These are phyloP conservation scores for Paramecium sexaurelia DNA, from an alignment of 73 alveolate genomes.

Conservation along the genomic window DNA sequence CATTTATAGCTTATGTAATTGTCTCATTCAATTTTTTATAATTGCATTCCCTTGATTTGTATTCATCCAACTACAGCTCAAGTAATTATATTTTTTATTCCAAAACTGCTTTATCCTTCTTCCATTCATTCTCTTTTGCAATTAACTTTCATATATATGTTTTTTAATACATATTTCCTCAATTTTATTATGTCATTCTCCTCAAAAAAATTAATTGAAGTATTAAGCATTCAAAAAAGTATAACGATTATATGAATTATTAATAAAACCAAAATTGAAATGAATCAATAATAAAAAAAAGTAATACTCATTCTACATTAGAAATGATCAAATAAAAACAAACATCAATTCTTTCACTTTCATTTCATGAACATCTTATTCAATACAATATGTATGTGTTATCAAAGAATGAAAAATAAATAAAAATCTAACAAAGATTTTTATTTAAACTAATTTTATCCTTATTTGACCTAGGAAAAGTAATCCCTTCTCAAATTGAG, in stretches of 20 bases:
- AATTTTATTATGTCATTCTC: conserved; percentile 12
- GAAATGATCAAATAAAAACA: no score
- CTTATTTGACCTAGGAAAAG: no score
- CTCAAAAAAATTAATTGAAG: conserved; percentile 17
- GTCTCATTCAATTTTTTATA: conserved; percentile 28
- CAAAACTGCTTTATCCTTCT: conserved; percentile 29
- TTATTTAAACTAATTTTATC: no score
- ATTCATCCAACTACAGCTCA: conserved; percentile 29
- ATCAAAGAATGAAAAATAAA: no score
- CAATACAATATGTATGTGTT: no score
- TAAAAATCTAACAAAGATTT: no score
- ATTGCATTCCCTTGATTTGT: conserved; percentile 25
- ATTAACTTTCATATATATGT: background rate
- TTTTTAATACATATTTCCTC: conserved; percentile 4
- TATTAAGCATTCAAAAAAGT: conserved; percentile 27
- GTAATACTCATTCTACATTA: no score
- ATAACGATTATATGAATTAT: conserved; percentile 14
- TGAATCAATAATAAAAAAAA: background rate
- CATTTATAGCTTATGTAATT: background rate
- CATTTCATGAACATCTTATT: no score
- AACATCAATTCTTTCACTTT: no score
- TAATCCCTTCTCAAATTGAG: no score
- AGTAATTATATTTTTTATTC: conserved; percentile 54
- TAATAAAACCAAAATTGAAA: background rate
- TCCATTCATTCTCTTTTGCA: conserved; percentile 29